Percentiles rank a stretch among this genome's conserved stretches.
Evolutionary conservation across 2,329 filamentous ascomycete genomes (phyloP).

Genomic region (Fusarium papillatum): DNA sequence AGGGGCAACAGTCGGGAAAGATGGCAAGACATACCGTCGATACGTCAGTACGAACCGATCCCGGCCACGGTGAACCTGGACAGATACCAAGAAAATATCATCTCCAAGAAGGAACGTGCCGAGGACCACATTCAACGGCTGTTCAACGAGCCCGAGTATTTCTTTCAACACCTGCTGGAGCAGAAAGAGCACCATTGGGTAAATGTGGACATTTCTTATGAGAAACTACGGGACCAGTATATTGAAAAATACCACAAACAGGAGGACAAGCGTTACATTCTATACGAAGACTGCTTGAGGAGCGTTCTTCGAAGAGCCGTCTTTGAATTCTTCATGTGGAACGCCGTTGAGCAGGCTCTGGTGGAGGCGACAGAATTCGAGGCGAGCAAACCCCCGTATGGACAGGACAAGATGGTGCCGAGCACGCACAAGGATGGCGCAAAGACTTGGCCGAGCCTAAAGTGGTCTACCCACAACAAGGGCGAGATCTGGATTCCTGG

Average conservation of each 20-base stretch:
- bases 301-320: slow-evolving; percentile 30
- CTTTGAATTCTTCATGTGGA: slow-evolving; percentile 39
- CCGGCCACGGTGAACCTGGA: not conserved
- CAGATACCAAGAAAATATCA: slow-evolving; percentile 11
- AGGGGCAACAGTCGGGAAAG: not conserved
- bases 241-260: slow-evolving; percentile 15
- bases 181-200: slow-evolving; percentile 41
- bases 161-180: slow-evolving; percentile 25
- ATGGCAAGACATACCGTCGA: slow-evolving; percentile 25
- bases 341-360: slow-evolving; percentile 3
- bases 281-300: slow-evolving; percentile 35
- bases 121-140: slow-evolving; percentile 29
- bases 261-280: not conserved
- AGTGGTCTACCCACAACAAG: not conserved
- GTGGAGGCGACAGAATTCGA: not conserved
- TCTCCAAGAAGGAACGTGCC: slow-evolving; percentile 16
- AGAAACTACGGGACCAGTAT: not conserved
- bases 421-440: not conserved
- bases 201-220: slow-evolving; percentile 26
- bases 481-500: too few species aligned
- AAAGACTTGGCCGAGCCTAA: not conserved
- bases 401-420: not conserved
- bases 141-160: slow-evolving; percentile 38
- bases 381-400: not conserved
- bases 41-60: slow-evolving; percentile 30